Evolutionary conservation across 805 yeast species (phyloP), one percentile per base, ranked within the genome.

Genomic region (Candida adriatica): DNA sequence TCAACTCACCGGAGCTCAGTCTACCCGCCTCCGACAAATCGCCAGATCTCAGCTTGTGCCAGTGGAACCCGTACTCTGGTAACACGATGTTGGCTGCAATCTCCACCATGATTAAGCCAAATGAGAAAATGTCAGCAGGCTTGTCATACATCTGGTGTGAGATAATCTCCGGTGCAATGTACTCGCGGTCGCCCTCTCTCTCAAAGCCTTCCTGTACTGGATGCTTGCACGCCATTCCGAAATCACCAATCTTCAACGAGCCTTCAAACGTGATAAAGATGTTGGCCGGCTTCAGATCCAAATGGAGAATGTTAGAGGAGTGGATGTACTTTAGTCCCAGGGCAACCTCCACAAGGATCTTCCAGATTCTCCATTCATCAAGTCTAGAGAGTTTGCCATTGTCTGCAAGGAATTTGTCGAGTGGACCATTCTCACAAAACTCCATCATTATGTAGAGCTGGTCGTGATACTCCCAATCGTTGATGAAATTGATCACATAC

Each of bases 331-430:
- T 68, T 38, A 92, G 61, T 0, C 96, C 98, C 48, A 74, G 67
- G 25, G 85, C 59, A 13, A 88, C 66, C 53, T 90, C 98, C 31
- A 81, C 79, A 43, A 92, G 64, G 27, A 92, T 90, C 60, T 92
- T 92, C 98, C 98, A 92, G 24, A 90, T 88, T 46, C 98, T 71
- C 81, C 96, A 92, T 55, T 92, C 98, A 53, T 92, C 98, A 31
- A 92, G 66, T 46, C 79, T 78, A 18, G 84, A 73, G 24, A 78
- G 68, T 29, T 79, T 75, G 15, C 85, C 86, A 53, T 77, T 79
- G 43, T 83, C 94, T 19, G 76, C 68, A 32, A 92, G 57, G 49
- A 90, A 92, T 37, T 74, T 73, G 49, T 79, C 92, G 36, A 92
- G 60, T 15, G 92, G 83, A 2, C 97, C 97, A 52, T 88, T 92